Base-by-base conservation (phyloP, 495 filamentous ascomycete species). In the Clavariopsis aquatica region DNA sequence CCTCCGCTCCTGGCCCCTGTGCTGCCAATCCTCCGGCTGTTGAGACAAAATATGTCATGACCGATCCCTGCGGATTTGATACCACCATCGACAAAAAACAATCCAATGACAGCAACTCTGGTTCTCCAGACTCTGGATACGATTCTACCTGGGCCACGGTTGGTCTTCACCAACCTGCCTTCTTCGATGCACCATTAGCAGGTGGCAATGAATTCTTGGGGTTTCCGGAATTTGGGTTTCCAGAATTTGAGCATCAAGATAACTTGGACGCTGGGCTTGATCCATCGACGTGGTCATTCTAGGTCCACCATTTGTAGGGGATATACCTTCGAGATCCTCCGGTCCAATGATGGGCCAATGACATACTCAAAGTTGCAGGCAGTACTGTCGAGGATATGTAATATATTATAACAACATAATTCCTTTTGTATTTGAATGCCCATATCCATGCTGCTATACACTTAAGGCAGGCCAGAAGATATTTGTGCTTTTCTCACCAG, bases 111-210 rank as follows among this genome's bases (percentile, higher is more conserved):
- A 27, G 24, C 12, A 27, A 24, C 20, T 49, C 47, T 22, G 47
- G 24, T 4, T 49, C 47, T 24, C 47, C 47, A 10, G 47, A 49
- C 24, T 49, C 47, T 2, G 47, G 47, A 49, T 49, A 49, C 47
- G 47, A 49, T 24, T 49, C 47, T 3, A 49, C 47, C 19, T 49
- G 38, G 38, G n/a, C 38, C 5, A n/a, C 38, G 9, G 38, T 43
- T 17, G 38, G 9, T 3, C 2, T 17, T 43, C 38, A 8, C 38
- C 38, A 43, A 43, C 9, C 12, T 2, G 15, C 2, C n/a, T 2
- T n/a, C 38, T 43, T 43, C n/a, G 38, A 43, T 10, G 4, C 13
- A 6, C 38, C 38, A 2, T n/a, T 43, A 8, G 3, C 3, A 15
- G 38, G 15, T 43, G 5, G 13, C 12, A n/a, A 9, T 43, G 5